Conservation (phyloP, 495 filamentous ascomycete species). For the Penicillium alfredii region DNA sequence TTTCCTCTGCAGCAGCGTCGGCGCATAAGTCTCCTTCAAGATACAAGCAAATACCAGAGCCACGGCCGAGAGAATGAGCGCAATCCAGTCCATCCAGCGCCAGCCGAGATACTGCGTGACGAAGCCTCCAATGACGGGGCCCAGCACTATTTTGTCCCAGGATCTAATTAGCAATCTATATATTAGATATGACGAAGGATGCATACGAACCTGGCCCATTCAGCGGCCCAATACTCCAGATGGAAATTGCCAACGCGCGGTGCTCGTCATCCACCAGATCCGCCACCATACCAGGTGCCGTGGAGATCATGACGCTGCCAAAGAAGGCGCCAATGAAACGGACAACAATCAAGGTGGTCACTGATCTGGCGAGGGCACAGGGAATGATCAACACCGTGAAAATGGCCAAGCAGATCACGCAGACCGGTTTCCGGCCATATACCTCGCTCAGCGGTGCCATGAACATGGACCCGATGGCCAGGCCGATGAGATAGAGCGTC, state of each 20-base stretch:
- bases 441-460: conserved; percentile 74
- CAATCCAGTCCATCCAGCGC: conserved; percentile 80
- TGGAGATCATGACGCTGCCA: conserved; percentile 73
- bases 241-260: conserved; percentile 64
- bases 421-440: conserved; percentile 70
- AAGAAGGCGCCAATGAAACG: conserved; percentile 74
- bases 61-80: conserved; percentile 59
- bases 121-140: conserved; percentile 68
- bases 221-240: conserved; percentile 73
- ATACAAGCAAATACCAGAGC: conserved; percentile 46
- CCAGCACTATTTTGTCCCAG: conserved; percentile 20
- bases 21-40: conserved; percentile 73
- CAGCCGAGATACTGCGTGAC: conserved; percentile 68
- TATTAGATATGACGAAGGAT: background rate
- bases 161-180: too few relatives aligned
- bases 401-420: conserved; percentile 53
- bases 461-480: conserved; percentile 66
- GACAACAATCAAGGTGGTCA: conserved; percentile 59
- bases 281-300: conserved; percentile 74
- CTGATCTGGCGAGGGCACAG: conserved; percentile 59
- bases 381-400: conserved; percentile 67
- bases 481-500: conserved; percentile 62
- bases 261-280: conserved; percentile 69
- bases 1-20: conserved; percentile 62
- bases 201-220: conserved; percentile 60